Evolutionary conservation across 257 asterid genomes (phyloP).

Genomic region (Anisodus tanguticus): DNA sequence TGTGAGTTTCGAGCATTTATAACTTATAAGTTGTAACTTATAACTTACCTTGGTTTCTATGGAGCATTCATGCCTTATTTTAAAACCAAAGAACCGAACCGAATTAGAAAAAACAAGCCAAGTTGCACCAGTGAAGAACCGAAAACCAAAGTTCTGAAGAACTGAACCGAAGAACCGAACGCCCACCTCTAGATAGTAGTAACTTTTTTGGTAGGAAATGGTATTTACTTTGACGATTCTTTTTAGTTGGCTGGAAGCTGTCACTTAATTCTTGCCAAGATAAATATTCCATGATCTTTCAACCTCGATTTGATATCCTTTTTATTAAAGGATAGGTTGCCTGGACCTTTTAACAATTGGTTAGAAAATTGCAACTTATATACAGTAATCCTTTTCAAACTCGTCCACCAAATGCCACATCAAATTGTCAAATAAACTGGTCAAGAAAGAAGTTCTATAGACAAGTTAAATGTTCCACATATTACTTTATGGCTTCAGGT

Average conservation of each 20-base stretch:
- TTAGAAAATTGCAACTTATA: not conserved
- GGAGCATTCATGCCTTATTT: no score
- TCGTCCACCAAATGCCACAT: not conserved
- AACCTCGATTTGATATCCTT: not conserved
- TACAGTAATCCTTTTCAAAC: not conserved
- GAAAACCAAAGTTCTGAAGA: no score
- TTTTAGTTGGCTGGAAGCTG: not conserved
- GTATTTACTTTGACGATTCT: not conserved
- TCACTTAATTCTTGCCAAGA: not conserved
- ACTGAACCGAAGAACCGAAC: no score
- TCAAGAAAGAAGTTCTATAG: not conserved
- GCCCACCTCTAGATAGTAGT: no score
- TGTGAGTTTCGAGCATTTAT: no score
- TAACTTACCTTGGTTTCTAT: no score
- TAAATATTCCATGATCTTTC: not conserved
- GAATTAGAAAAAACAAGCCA: no score
- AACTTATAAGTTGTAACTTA: no score
- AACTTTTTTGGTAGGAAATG: not conserved
- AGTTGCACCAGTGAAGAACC: no score
- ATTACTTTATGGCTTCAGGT: not conserved
- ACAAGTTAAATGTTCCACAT: not conserved
- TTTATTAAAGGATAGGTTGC: not conserved
- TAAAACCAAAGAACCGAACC: no score
- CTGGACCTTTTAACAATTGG: not conserved
- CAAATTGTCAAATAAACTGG: not conserved